Base-by-base conservation (phyloP, 768 basidiomycete genomes). In the Mrakia frigida region DNA sequence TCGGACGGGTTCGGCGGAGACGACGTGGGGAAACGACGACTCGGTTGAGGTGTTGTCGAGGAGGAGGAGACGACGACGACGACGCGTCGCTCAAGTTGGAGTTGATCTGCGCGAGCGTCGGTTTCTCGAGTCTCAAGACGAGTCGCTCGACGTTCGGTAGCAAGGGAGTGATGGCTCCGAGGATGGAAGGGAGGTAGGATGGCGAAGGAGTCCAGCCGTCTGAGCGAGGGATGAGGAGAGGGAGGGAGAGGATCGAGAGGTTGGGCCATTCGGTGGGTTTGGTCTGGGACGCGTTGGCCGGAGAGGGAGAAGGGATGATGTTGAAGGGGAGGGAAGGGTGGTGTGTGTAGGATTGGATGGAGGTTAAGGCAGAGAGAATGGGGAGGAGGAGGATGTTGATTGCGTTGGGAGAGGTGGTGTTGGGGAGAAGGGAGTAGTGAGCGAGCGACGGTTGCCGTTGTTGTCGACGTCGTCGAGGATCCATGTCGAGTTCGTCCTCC, bases 231-330 rank as follows among this genome's bases (percentile, higher is more conserved):
- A 63, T 9, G 61, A 63, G n/a, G 61, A 63, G 18, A 0, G 61
- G 61, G 31, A 63, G 61, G 31, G 61, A 63, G 33, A 63, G 61
- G 61, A 63, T 37, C 14, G 61, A 16, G 13, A 63, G n/a, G 61
- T 37, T 63, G 2, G 61, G 31, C 61, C 61, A 63, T n/a, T n/a
- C n/a, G n/a, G n/a, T n/a, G n/a, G n/a, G n/a, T n/a, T n/a, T n/a
- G n/a, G n/a, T n/a, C n/a, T n/a, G n/a, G 16, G 60, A 50, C 18
- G 14, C 16, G 61, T 13, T 21, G 33, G n/a, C n/a, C n/a, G 61
- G 37, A 7, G 61, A 37, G 46, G 5, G 39, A 11, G 39, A 6
- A 6, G 46, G 46, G 46, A 50, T 16, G 46, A 50, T 50, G 46
- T 16, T 14, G 35, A 63, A 16, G 16, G 61, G 61, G 31, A 63